Conservation (phyloP, 805 yeast genomes). For the Yarrowia divulgata region DNA sequence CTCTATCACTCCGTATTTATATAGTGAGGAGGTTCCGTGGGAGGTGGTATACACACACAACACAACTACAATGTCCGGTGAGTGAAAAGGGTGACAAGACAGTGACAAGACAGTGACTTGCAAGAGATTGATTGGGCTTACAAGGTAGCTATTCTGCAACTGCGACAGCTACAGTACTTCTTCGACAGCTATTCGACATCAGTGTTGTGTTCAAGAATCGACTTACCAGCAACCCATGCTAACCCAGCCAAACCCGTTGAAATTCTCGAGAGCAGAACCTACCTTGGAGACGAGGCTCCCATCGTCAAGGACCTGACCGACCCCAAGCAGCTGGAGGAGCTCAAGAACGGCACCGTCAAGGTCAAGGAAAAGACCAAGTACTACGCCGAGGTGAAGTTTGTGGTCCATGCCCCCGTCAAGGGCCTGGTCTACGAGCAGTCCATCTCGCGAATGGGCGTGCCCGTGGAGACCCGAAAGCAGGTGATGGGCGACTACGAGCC, state of each 20-base stretch:
- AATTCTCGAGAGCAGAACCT: constrained; percentile 73
- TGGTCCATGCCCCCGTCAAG: constrained; percentile 88
- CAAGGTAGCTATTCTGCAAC: too few species aligned
- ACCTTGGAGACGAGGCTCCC: constrained; percentile 73
- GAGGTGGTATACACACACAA: background rate
- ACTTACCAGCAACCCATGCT: background rate
- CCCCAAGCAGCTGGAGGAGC: constrained; percentile 61
- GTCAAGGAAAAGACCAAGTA: constrained; percentile 82
- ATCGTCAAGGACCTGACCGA: constrained; percentile 73
- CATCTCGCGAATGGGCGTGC: constrained; percentile 85
- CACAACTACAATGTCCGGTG: constrained; percentile 17
- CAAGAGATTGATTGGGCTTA: too few species aligned
- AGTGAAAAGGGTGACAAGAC: constrained; percentile 56
- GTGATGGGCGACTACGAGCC: constrained; percentile 93
- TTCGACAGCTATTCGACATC: too few species aligned
- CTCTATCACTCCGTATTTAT: constrained; percentile 24
- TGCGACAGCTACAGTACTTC: too few species aligned
- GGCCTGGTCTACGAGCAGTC: constrained; percentile 87
- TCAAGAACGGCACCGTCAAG: constrained; percentile 70
- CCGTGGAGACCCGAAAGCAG: constrained; percentile 85
- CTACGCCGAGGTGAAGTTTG: constrained; percentile 74
- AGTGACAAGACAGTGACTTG: too few species aligned
- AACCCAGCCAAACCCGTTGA: constrained; percentile 58
- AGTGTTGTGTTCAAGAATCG: too few species aligned
- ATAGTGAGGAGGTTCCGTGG: background rate